Evolutionary conservation across 2,329 filamentous ascomycete species (phyloP).

Genomic region (Aspergillus sojae): DNA sequence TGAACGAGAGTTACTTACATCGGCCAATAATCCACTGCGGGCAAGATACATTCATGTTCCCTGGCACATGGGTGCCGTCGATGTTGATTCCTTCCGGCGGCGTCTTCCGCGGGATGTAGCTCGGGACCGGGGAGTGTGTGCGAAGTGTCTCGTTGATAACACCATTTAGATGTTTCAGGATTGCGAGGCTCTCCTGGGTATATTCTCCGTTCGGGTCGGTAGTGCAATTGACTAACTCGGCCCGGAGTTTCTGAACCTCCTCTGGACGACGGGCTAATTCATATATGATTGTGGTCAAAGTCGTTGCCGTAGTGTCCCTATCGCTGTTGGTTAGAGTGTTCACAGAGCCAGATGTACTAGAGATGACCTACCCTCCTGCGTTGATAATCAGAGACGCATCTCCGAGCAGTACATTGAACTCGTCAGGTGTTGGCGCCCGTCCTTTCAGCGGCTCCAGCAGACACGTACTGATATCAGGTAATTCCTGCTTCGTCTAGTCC

Average conservation of each 20-base stretch:
- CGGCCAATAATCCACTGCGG: conserved; percentile 27
- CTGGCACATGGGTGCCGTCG: conserved; percentile 20
- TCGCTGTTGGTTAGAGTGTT: too few relatives aligned
- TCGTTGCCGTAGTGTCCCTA: conserved; percentile 3
- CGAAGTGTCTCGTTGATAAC: conserved; percentile 21
- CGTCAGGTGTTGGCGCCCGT: not conserved
- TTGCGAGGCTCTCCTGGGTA: not conserved
- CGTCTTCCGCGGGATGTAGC: conserved; percentile 13
- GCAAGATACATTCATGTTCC: conserved; percentile 24
- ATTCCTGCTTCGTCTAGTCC: not conserved
- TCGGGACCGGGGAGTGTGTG: conserved; percentile 16
- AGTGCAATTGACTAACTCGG: not conserved
- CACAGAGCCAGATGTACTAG: not conserved
- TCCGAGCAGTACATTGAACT: not conserved
- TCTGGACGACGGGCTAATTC: not conserved
- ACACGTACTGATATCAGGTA: not conserved
- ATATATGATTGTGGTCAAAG: not conserved
- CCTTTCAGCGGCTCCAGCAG: not conserved
- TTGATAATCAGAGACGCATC: not conserved
- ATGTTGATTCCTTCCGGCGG: conserved; percentile 23
- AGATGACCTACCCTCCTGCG: not conserved
- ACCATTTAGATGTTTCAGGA: conserved; percentile 17
- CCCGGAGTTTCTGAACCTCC: not conserved
- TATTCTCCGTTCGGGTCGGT: not conserved
- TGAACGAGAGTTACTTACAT: conserved; percentile 21